Base-by-base conservation (phyloP, 1,139 yeast species). In the Eremothecium sinecaudum region DNA sequence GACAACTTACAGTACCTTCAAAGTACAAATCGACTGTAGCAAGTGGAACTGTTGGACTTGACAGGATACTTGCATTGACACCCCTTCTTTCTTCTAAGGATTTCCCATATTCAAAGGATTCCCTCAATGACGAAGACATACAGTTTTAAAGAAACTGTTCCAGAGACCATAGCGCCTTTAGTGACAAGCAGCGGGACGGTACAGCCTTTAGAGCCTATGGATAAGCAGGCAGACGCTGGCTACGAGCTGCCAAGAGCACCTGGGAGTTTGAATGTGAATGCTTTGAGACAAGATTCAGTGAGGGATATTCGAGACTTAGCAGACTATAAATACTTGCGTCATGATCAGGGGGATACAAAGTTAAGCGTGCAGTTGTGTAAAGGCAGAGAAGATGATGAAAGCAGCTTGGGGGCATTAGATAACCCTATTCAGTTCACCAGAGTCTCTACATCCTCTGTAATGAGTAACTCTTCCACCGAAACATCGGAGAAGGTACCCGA, bases 231-330 rank as follows among this genome's bases (percentile, higher is more conserved):
- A 4, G 18, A 24, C 10, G 36, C 31, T 8, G 28, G 18, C 3
- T 40, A 32, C 19, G 45, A 37, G 3, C 50, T 74, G n/a, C 83
- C 82, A 8, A 58, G 83, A 32, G 66, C 71, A 55, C 76, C 79
- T 1, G 83, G 75, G 1, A 69, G 78, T 0, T 61, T 69, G 43
- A 70, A 77, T 49, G 77, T 77, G 31, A 69, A 64, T 39, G 80
- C 73, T 1, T 55, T 76, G 27, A 43, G 40, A 13, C 42, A 37
- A 11, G 35, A 24, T 16, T 36, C 28, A 2, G 32, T 20, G n/a
- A 35, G 39, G 12, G 21, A 30, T 20, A 25, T 28, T 8, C 24
- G 29, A 17, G 41, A 34, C 6, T 29, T 33, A 6, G 32, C 37
- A 12, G 41, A 35, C 21, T 43, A 43, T 23, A 41, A 35, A 31